Base-by-base conservation (phyloP, 495 filamentous ascomycete species). In the Annulohypoxylon maeteangense region DNA sequence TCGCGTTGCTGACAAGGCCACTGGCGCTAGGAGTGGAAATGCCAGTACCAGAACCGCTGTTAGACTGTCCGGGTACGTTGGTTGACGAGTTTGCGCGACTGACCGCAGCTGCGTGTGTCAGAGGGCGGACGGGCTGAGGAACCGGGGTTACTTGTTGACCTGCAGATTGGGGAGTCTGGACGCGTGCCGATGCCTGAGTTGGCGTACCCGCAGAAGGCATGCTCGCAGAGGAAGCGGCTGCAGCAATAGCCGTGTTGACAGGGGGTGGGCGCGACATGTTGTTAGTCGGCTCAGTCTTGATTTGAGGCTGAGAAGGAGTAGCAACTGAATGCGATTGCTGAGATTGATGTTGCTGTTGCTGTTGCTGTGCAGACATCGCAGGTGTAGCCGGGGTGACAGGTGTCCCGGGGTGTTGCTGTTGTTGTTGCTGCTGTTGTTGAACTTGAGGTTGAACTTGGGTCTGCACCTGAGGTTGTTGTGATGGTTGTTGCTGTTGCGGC, bases 91-190 rank as follows among this genome's bases (percentile, higher is more conserved):
- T 82, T 14, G 81, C 82, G 31, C 78, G 74, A 62, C 75, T 81
- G 29, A 82, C 78, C 20, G 81, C 82, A 2, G 76, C 80, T 7
- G 79, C 76, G 74, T 86, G 84, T 38, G 84, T 84, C 12, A 86
- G 83, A 6, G 70, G 81, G 18, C 74, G 85, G 23, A 74, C 68
- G 12, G 40, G 40, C 27, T 76, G 70, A 75, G 79, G 65, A 3
- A 29, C 23, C n/a, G 40, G 40, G 73, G 75, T 74, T 76, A 77
- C 74, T 47, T 66, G 87, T 67, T 74, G 82, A 75, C 60, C 59
- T 71, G 87, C 78, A 62, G 84, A 73, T 62, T 82, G 75, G 63
- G 86, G 76, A 61, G 86, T 81, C 72, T 84, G 81, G 12, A 83
- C 66, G 29, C 83, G 81, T 1, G 77, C 78, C 1, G 82, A 81